Base-by-base conservation (phyloP, 805 yeast genomes). In the Kazachstania martiniae region DNA sequence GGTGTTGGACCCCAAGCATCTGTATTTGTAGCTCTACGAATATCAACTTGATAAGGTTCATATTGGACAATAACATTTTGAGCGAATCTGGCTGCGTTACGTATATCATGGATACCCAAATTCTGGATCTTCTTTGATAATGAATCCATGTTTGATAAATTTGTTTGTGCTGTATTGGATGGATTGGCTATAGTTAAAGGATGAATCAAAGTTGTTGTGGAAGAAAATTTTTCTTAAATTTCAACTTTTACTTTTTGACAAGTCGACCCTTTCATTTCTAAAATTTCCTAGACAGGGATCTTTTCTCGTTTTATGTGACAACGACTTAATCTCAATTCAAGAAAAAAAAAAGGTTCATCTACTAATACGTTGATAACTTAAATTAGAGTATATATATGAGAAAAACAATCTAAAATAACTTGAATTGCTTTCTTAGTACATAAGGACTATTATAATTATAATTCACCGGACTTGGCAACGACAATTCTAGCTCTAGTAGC, bases 401-500 rank as follows among this genome's bases (percentile, higher is more conserved):
- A 4, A 25, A 17, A 25, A 12, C 6, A 25, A 5, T 9, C 17
- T 14, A 13, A n/a, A 27, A n/a, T n/a, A n/a, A n/a, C n/a, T n/a
- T n/a, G n/a, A n/a, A n/a, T n/a, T n/a, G n/a, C n/a, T n/a, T n/a
- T n/a, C n/a, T n/a, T n/a, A n/a, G n/a, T n/a, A n/a, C n/a, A n/a
- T n/a, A n/a, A n/a, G 22, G 22, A 19, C 10, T 10, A 19, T 8
- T 8, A 8, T 19, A 10, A 19, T 54, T 56, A 59, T 42, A 59
- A 56, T 51, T 62, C 63, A 56, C 68, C 69, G 41, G 63, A 66
- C 58, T 51, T 65, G 56, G 77, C 79, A 53, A 83, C 73, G 62
- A 69, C 61, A 56, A 83, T 61, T 62, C 65, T 68, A 46, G 77
- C 74, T 44, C 64, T 66, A 61, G 94, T 73, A 46, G 77, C 63